Conservation (phyloP, 2,329 filamentous ascomycete species). For the Colletotrichum sp. region DNA sequence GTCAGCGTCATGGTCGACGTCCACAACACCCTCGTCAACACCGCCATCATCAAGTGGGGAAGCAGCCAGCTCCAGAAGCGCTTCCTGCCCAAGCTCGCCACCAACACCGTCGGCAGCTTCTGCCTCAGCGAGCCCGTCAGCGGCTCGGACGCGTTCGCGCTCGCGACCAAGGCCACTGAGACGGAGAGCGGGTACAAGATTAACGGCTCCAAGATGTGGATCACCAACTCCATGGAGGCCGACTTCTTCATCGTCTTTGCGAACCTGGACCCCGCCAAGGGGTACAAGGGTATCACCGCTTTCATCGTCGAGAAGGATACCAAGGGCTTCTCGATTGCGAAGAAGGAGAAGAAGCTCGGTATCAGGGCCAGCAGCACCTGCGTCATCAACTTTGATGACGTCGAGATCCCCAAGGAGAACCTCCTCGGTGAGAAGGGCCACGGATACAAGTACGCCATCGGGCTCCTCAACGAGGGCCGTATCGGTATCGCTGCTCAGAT, state of each 20-base stretch:
- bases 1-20: slow-evolving; percentile 96
- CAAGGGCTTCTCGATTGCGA: slow-evolving; percentile 90
- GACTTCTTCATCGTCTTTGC: slow-evolving; percentile 98
- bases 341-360: slow-evolving; percentile 99
- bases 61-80: slow-evolving; percentile 78
- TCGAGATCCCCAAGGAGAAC: slow-evolving; percentile 86
- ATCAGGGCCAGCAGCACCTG: slow-evolving; percentile 96
- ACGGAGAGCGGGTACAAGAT: slow-evolving; percentile 85
- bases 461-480: slow-evolving; percentile 90
- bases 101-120: slow-evolving; percentile 88
- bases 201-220: slow-evolving; percentile 98
- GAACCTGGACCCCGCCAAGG: slow-evolving; percentile 89
- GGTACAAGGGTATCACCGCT: slow-evolving; percentile 96
- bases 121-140: slow-evolving; percentile 92
- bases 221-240: slow-evolving; percentile 95
- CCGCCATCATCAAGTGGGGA: slow-evolving; percentile 85
- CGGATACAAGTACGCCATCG: slow-evolving; percentile 98
- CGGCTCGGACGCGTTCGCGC: slow-evolving; percentile 93
- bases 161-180: slow-evolving; percentile 88
- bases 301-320: slow-evolving; percentile 93
- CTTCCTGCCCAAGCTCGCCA: slow-evolving; percentile 89
- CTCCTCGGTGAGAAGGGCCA: slow-evolving; percentile 87
- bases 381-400: slow-evolving; percentile 96
- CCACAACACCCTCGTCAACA: slow-evolving; percentile 98
- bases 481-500: slow-evolving; percentile 99